Percentiles rank a stretch among this genome's conserved stretches.
These are phyloP conservation scores for Aspergillus pseudonomiae DNA, from an alignment of 2,329 filamentous ascomycete species.

Conservation along the genomic window DNA sequence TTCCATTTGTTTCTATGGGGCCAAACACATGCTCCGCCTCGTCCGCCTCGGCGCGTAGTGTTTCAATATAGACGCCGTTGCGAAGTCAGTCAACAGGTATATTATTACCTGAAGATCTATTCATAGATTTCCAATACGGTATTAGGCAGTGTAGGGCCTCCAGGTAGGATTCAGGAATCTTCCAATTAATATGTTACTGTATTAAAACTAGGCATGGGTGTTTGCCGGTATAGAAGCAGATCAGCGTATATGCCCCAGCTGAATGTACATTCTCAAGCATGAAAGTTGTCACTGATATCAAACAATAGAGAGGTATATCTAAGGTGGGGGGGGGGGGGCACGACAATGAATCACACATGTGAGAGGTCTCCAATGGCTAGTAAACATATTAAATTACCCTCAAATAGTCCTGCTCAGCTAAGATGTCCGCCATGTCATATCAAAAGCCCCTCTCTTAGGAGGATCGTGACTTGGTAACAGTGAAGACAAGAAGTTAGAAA, in stretches of 20 bases:
- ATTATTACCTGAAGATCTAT: neutral
- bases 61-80: neutral
- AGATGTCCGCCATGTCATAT: constrained; percentile 11
- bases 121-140: neutral
- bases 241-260: neutral
- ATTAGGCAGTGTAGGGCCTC: neutral
- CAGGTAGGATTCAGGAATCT: neutral
- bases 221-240: neutral
- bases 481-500: constrained; percentile 10
- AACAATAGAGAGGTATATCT: neutral
- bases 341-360: neutral
- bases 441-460: constrained; percentile 9
- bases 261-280: neutral
- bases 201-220: neutral
- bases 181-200: neutral
- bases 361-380: neutral
- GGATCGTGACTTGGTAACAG: constrained; percentile 5
- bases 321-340: neutral
- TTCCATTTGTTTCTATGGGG: neutral
- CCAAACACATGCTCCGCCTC: neutral
- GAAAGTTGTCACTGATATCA: neutral
- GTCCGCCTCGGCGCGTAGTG: neutral
- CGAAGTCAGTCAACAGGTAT: neutral
- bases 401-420: constrained; percentile 15
- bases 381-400: constrained; percentile 23